Percentiles rank a stretch among this genome's conserved stretches.
Evolutionary conservation across 345 rosid genomes (phyloP).

Genomic region (Streptanthus diversifolius): DNA sequence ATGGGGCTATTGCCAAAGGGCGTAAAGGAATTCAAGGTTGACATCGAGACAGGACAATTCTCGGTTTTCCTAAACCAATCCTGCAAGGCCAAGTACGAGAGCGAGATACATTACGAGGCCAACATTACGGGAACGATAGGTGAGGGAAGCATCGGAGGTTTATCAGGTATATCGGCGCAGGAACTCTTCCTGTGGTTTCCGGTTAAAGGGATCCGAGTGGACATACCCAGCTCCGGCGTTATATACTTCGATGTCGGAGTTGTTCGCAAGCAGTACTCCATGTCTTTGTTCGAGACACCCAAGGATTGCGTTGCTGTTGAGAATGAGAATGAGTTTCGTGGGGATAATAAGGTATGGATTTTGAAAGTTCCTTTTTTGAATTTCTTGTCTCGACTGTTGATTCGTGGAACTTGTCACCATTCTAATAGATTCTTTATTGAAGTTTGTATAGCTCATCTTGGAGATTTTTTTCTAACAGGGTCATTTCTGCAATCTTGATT

Average conservation of each 20-base stretch:
- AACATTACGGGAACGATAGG: slow-evolving; percentile 65
- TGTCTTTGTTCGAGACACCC: slow-evolving; percentile 75
- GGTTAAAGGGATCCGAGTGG: slow-evolving; percentile 73
- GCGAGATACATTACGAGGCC: slow-evolving; percentile 69
- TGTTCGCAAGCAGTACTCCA: slow-evolving; percentile 67
- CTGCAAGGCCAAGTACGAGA: slow-evolving; percentile 83
- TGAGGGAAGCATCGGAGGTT: slow-evolving; percentile 62
- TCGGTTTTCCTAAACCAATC: slow-evolving; percentile 69
- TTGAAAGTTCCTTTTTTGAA: neutral
- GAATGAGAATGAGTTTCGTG: neutral
- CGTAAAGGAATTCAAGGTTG: slow-evolving; percentile 45
- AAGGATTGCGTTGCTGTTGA: slow-evolving; percentile 50
- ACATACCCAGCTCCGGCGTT: slow-evolving; percentile 73
- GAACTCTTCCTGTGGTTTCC: slow-evolving; percentile 89
- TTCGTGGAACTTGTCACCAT: neutral
- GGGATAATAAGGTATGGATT: neutral
- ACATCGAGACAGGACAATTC: slow-evolving; percentile 48
- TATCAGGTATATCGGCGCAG: slow-evolving; percentile 74
- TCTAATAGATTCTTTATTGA: neutral
- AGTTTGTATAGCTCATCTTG: neutral
- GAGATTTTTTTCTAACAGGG: neutral
- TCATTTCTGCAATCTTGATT: neutral
- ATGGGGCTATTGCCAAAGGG: slow-evolving; percentile 81
- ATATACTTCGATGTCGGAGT: slow-evolving; percentile 84
- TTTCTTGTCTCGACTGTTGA: neutral